Evolutionary conservation across 1,284 basidiomycete species (phyloP), one percentile per base, ranked within the genome.

Genomic region (Pterulicium gracile): DNA sequence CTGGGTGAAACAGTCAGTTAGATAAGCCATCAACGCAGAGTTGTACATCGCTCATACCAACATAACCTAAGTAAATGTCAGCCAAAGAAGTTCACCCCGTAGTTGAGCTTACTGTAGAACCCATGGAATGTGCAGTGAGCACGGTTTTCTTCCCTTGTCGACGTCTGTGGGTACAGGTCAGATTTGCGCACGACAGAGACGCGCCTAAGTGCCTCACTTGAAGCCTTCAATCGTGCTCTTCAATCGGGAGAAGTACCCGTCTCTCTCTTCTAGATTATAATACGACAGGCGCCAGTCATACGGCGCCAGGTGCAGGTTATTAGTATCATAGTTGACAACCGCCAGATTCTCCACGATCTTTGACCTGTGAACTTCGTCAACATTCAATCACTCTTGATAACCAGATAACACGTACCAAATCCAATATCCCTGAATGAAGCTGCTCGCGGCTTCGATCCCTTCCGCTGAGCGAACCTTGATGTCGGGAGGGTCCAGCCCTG

Each of bases 301-400:
- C 10, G 90, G 81, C 0, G 89, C 89, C 40, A 95, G 74, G 52
- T 85, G 73, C 50, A 96, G 69, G 52, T 92, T 93, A 56, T 94
- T 91, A 2, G 88, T 88, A 56, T 95, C 91, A 56, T 96, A 96
- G 55, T 86, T 86, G 17, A 95, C 75, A 1, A 84, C 88, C 0
- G 94, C 92, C 1, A 98, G 72, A 57, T 97, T 97, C 62, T 97
- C 85, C 10, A 98, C 81, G 47, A 97, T 88, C 65, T 94, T 94
- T 2, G 87, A 80, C 84, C 86, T 88, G 51, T 13, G 27, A 15
- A 55, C 42, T 50, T 40, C 13, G 15, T 19, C 32, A 18, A 47
- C 20, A 10, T 17, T 17, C 23, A 35, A 14, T 43, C 13, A 4
- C 2, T 49, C 22, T 32, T 39, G 4, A 10, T 15, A 24, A 34